Conservation (phyloP, 495 filamentous ascomycete species). For the Neurospora terricola region DNA sequence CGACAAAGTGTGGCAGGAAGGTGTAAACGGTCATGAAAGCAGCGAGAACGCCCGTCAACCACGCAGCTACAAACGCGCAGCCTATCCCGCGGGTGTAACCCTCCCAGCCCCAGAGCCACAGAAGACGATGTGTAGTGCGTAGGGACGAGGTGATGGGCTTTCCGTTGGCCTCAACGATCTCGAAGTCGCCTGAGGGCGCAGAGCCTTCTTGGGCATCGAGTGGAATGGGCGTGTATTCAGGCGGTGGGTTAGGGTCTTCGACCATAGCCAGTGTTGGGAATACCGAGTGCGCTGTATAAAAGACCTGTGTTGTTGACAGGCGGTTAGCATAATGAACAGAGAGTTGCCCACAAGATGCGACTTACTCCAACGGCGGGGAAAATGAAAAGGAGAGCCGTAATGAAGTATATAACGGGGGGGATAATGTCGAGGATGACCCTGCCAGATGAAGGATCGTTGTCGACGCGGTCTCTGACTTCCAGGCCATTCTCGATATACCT, state of each 20-base stretch:
- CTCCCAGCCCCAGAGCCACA: constrained; percentile 27
- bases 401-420: constrained; percentile 13
- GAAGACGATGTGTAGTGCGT: constrained; percentile 29
- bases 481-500: constrained; percentile 3
- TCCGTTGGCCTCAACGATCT: neutral
- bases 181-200: constrained; percentile 12
- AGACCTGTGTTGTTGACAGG: constrained; percentile 13
- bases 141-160: constrained; percentile 34
- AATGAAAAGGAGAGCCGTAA: neutral
- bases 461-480: constrained; percentile 1
- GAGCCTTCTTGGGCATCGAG: constrained; percentile 15
- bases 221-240: constrained; percentile 33
- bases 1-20: constrained; percentile 18
- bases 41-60: constrained; percentile 5
- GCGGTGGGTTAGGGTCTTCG: constrained; percentile 37
- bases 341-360: neutral
- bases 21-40: constrained; percentile 11
- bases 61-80: constrained; percentile 16
- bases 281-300: constrained; percentile 30
- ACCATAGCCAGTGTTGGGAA: constrained; percentile 37
- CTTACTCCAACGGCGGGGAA: constrained; percentile 23
- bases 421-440: neutral
- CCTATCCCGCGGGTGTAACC: constrained; percentile 31
- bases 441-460: neutral
- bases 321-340: constrained; percentile 5